These are phyloP conservation scores for Licmophora abbreviata DNA, from an alignment of 108 stramenopile genomes.

Conservation along the genomic window DNA sequence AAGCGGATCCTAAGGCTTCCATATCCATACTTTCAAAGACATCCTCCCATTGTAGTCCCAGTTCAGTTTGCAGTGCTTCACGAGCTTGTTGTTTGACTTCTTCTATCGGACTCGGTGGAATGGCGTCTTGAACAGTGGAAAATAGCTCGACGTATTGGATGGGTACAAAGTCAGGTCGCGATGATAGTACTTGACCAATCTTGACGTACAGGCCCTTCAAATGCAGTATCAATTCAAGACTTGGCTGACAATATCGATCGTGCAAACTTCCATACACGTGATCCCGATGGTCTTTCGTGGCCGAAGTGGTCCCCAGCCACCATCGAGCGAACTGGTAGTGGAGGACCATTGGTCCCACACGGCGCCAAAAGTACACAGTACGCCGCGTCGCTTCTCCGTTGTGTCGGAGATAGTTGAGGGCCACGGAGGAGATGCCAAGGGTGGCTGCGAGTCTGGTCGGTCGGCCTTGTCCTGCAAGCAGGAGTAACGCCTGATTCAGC, in stretches of 20 bases:
- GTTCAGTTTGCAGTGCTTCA: conserved; percentile 18
- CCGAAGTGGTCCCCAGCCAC: conserved; percentile 30
- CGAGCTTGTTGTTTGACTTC: conserved; percentile 24
- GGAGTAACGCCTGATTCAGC: too few species aligned
- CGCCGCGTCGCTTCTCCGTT: conserved; percentile 23
- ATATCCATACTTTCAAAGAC: conserved; percentile 55
- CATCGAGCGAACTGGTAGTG: conserved; percentile 67
- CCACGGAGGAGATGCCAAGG: too few species aligned
- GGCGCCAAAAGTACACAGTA: conserved; percentile 47
- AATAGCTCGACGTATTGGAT: conserved; percentile 53
- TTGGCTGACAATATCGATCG: conserved; percentile 28
- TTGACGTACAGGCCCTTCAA: conserved; percentile 49
- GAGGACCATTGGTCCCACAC: conserved; percentile 53
- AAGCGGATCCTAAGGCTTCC: conserved; percentile 51
- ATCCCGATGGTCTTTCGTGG: conserved; percentile 22
- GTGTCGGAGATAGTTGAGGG: too few species aligned
- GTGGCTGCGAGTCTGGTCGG: too few species aligned
- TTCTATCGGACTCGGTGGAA: conserved; percentile 50
- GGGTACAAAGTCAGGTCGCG: conserved; percentile 66
- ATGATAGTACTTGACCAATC: conserved; percentile 50
- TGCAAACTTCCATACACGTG: conserved; percentile 41
- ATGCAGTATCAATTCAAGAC: conserved; percentile 40
- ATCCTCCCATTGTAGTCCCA: conserved; percentile 34
- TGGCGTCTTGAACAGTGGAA: conserved; percentile 41
- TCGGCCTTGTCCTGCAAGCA: too few species aligned